Conservation (phyloP, 495 filamentous ascomycete species). For the Aspergillus diversus region DNA sequence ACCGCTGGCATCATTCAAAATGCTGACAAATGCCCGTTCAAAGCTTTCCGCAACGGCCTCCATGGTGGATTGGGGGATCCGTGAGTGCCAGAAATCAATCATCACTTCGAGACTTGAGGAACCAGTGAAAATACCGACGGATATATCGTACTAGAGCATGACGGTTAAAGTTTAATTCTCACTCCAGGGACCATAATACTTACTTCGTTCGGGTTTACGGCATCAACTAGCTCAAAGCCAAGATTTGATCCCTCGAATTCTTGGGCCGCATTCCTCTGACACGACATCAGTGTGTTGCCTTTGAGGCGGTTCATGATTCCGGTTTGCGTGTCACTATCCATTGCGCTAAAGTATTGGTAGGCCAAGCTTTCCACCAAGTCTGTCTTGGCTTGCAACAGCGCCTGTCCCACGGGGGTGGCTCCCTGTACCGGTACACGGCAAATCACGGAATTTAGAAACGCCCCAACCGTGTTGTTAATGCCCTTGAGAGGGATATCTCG, state of each 20-base stretch:
- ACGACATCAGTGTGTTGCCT: constrained; percentile 19
- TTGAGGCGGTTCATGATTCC: constrained; percentile 16
- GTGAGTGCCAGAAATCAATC: constrained; percentile 20
- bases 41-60: constrained; percentile 13
- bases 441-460: constrained; percentile 13
- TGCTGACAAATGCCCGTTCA: constrained; percentile 12
- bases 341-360: constrained; percentile 11
- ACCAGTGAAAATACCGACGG: constrained; percentile 8
- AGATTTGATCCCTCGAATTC: constrained; percentile 15
- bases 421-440: constrained; percentile 9
- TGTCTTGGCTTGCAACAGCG: constrained; percentile 6
- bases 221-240: constrained; percentile 14
- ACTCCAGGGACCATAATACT: not conserved
- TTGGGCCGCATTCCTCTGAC: constrained; percentile 15
- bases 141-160: constrained; percentile 12
- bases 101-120: constrained; percentile 4
- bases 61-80: constrained; percentile 6
- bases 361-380: constrained; percentile 14
- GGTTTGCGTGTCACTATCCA: constrained; percentile 5
- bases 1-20: not conserved
- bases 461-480: constrained; percentile 16
- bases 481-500: constrained; percentile 13
- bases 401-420: not conserved
- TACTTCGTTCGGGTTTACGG: constrained; percentile 17
- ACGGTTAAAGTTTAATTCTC: not conserved